A percentile compares a stretch with the other conserved stretches of the same genome.
phyloP scores from a whole-genome alignment of 306 rosid species.

The Urtica urens region DNA sequence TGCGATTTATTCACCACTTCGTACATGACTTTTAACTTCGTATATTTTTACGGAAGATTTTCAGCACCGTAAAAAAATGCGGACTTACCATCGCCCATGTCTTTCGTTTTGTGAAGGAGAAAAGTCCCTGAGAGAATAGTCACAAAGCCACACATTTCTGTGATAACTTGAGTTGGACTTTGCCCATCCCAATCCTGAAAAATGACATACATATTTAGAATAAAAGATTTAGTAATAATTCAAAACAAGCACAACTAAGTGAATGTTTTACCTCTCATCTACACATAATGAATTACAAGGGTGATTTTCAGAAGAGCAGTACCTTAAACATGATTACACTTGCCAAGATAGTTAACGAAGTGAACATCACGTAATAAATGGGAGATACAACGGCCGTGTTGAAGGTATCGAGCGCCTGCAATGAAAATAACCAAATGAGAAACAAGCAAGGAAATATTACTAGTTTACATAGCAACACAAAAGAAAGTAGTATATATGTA shows the following conservation, averaged over 20 bases:
- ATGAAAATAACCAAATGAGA: slow-evolving; percentile 16
- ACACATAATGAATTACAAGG: too few relatives aligned
- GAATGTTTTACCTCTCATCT: too few relatives aligned
- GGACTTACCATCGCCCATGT: slow-evolving; percentile 76
- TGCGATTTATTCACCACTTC: too few relatives aligned
- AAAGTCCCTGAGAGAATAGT: slow-evolving; percentile 98
- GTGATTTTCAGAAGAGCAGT: slow-evolving; percentile 3
- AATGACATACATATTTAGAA: slow-evolving; percentile 6
- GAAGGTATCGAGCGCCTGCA: slow-evolving; percentile 96
- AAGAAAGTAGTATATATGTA: background rate
- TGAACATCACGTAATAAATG: slow-evolving; percentile 94
- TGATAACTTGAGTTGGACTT: slow-evolving; percentile 96
- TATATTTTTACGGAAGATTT: too few relatives aligned
- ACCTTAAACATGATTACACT: slow-evolving; percentile 99
- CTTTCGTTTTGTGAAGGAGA: slow-evolving; percentile 98
- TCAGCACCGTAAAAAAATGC: background rate
- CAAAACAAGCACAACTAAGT: too few relatives aligned
- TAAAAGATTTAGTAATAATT: too few relatives aligned
- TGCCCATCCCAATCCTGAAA: slow-evolving; percentile 99
- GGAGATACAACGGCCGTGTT: slow-evolving; percentile 99
- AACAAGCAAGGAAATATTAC: slow-evolving; percentile 9
- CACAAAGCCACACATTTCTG: slow-evolving; percentile 97
- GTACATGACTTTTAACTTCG: too few relatives aligned
- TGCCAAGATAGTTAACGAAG: slow-evolving; percentile 92
- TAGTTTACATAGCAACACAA: background rate